Evolutionary conservation across 179 eudicot genomes (phyloP).

Genomic region (Spergularia azorica): DNA sequence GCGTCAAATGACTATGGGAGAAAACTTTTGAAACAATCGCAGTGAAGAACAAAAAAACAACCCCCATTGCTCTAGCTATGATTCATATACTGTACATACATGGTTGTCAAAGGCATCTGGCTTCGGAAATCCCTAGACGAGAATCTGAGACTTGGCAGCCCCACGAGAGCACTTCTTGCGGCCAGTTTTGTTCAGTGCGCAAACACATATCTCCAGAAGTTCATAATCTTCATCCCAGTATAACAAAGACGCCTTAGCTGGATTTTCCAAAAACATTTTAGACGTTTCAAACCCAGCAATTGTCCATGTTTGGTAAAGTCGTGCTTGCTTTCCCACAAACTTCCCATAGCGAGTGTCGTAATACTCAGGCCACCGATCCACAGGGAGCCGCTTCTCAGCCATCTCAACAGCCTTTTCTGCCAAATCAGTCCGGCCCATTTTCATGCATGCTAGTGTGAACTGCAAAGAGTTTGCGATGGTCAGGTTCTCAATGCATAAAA

Average conservation of each 20-base stretch:
- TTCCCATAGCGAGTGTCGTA: slow-evolving; percentile 78
- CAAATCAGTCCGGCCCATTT: slow-evolving; percentile 75
- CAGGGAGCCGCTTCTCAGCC: slow-evolving; percentile 64
- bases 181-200: slow-evolving; percentile 58
- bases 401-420: slow-evolving; percentile 68
- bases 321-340: slow-evolving; percentile 82
- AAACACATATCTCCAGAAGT: slow-evolving; percentile 77
- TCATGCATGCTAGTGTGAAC: slow-evolving; percentile 91
- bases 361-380: slow-evolving; percentile 83
- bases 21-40: slow-evolving; percentile 7
- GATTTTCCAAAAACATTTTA: slow-evolving; percentile 66
- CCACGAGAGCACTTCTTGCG: slow-evolving; percentile 71
- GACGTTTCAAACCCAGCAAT: slow-evolving; percentile 76
- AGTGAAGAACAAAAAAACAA: slow-evolving; percentile 25
- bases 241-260: slow-evolving; percentile 62
- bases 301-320: slow-evolving; percentile 85
- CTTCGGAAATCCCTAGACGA: slow-evolving; percentile 23
- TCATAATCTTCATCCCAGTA: slow-evolving; percentile 85
- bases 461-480: slow-evolving; percentile 29
- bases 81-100: slow-evolving; percentile 17
- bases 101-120: neutral
- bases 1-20: neutral
- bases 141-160: slow-evolving; percentile 55
- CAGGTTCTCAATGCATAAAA: neutral
- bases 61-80: slow-evolving; percentile 24